Conservation (phyloP, 148 eudicot genomes). For the Pharnaceum exiguum region DNA sequence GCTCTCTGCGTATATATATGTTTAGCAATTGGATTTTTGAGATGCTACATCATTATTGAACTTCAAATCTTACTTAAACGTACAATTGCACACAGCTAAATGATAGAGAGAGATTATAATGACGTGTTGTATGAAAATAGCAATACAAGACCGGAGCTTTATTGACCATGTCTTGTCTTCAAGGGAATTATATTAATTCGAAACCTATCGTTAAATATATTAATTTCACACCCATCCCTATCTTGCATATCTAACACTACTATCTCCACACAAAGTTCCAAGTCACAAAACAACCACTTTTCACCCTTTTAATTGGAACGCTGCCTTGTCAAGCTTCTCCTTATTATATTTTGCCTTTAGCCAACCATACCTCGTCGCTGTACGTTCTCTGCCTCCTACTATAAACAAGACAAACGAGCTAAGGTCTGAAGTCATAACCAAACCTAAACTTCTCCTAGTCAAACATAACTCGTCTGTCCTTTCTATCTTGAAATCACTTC, state of each 20-base stretch:
- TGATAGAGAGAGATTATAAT: background rate
- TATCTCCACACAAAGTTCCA: slow-evolving; percentile 8
- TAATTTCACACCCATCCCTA: slow-evolving; percentile 6
- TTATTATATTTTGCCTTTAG: background rate
- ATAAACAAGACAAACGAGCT: slow-evolving; percentile 18
- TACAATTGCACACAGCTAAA: background rate
- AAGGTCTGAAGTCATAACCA: slow-evolving; percentile 15
- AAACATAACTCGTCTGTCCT: slow-evolving; percentile 8
- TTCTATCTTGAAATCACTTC: background rate
- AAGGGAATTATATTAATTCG: background rate
- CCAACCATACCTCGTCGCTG: slow-evolving; percentile 12
- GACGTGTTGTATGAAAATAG: slow-evolving; percentile 28
- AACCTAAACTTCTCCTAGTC: slow-evolving; percentile 17
- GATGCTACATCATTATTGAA: no score
- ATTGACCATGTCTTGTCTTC: slow-evolving; percentile 4
- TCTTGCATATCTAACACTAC: background rate
- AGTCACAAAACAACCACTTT: slow-evolving; percentile 17
- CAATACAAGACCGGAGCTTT: slow-evolving; percentile 11
- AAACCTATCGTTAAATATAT: background rate
- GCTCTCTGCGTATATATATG: no score
- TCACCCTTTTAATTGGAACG: slow-evolving; percentile 23
- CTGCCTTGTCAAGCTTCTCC: slow-evolving; percentile 24
- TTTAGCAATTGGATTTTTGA: background rate
- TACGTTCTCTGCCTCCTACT: slow-evolving; percentile 3
- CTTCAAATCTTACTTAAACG: no score